phyloP scores from a whole-genome alignment of 148 eudicot species.

The Rhododendron vialii region DNA sequence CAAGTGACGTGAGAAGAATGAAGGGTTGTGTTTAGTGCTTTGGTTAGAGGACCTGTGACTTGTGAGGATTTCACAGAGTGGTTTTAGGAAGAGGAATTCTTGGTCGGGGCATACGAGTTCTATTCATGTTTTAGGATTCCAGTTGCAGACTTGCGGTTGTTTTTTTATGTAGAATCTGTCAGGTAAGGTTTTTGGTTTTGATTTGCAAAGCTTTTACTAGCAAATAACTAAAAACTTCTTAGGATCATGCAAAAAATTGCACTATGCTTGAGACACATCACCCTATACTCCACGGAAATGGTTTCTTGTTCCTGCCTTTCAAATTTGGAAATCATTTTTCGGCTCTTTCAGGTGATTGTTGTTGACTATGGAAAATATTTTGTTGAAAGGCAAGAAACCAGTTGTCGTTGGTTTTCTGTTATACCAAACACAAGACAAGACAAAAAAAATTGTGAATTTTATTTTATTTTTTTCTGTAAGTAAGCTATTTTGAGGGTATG shows the following conservation, averaged over 20 bases:
- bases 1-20: neutral
- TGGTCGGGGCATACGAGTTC: neutral
- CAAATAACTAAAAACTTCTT: neutral
- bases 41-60: neutral
- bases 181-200: neutral
- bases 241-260: neutral
- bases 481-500: neutral
- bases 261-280: neutral
- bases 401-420: neutral
- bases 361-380: neutral
- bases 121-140: neutral
- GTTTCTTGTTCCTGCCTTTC: neutral
- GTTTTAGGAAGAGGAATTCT: neutral
- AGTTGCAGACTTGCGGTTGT: neutral
- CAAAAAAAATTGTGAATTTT: too few species aligned
- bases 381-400: neutral
- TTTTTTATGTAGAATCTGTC: neutral
- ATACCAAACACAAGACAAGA: too few species aligned
- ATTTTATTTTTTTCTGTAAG: too few species aligned
- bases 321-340: neutral
- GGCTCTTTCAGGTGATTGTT: neutral
- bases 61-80: neutral
- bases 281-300: neutral
- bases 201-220: neutral
- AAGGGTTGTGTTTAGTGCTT: neutral